Percentiles rank a stretch among this genome's conserved stretches.
Evolutionary conservation across 495 filamentous ascomycete species (phyloP).

Genomic region (Aspergillus kassunensis): DNA sequence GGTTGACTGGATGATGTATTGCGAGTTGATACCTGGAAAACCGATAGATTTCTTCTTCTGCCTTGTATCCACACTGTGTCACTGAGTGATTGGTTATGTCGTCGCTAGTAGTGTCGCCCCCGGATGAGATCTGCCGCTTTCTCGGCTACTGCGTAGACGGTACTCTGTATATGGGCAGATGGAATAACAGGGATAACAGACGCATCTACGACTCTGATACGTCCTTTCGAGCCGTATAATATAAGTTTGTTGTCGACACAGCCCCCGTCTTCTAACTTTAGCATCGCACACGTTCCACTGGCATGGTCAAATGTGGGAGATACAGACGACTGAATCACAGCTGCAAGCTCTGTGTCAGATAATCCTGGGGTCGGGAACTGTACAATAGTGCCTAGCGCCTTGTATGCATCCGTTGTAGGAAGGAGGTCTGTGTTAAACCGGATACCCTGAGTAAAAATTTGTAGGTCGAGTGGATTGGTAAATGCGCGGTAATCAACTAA

Average conservation of each 20-base stretch:
- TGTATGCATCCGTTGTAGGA: background rate
- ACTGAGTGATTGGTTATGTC: too few species aligned
- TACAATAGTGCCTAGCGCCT: background rate
- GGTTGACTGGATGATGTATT: too few species aligned
- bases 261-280: conserved; percentile 51
- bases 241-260: conserved; percentile 38
- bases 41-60: too few species aligned
- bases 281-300: conserved; percentile 51
- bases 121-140: conserved; percentile 33
- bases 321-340: background rate
- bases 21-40: too few species aligned
- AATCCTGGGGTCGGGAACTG: background rate
- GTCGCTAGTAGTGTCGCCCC: background rate
- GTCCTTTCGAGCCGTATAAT: conserved; percentile 44
- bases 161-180: conserved; percentile 46
- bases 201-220: conserved; percentile 51
- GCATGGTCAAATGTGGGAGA: conserved; percentile 29
- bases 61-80: too few species aligned
- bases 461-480: conserved; percentile 1
- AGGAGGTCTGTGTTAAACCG: conserved; percentile 6
- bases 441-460: background rate
- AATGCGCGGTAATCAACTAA: background rate
- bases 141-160: conserved; percentile 59
- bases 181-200: conserved; percentile 55
- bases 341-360: background rate